phyloP scores from a whole-genome alignment of 2,329 filamentous ascomycete genomes.

The Pseudogymnoascus sp. region DNA sequence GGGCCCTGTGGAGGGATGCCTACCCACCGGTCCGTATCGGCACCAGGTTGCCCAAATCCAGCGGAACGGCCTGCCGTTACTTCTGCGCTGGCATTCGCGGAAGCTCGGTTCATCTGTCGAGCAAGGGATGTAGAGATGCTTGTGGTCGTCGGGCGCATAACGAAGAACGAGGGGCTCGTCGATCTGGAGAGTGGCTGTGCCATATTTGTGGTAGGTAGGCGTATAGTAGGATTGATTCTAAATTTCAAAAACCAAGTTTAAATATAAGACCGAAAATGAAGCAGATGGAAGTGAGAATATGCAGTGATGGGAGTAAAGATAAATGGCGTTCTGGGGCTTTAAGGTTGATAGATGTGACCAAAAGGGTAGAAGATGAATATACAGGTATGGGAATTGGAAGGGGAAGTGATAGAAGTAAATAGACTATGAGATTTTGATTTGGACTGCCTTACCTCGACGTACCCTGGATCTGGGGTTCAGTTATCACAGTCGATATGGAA shows the following conservation, averaged over 20 bases:
- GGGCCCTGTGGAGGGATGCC: not conserved
- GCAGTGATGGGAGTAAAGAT: not conserved
- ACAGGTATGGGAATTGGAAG: not conserved
- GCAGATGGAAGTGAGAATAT: not conserved
- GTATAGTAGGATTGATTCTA: not conserved
- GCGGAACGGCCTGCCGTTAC: not conserved
- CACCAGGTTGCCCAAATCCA: not conserved
- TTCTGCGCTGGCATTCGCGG: not conserved
- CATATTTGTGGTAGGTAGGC: not conserved
- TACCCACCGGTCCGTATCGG: not conserved
- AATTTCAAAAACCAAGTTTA: not conserved
- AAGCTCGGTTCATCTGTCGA: not conserved
- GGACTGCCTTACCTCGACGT: not conserved
- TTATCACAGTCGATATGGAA: not conserved
- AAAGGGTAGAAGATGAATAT: not conserved
- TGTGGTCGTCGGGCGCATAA: not conserved
- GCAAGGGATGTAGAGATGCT: too few relatives aligned
- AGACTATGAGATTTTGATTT: not conserved
- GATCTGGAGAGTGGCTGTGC: not conserved
- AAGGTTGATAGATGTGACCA: not conserved
- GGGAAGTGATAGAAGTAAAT: not conserved
- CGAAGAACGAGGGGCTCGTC: not conserved
- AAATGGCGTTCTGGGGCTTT: not conserved
- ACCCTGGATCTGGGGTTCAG: not conserved
- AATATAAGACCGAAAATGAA: not conserved